These are phyloP conservation scores for Polyporus arcularius DNA, from an alignment of 768 basidiomycete species.

Conservation along the genomic window DNA sequence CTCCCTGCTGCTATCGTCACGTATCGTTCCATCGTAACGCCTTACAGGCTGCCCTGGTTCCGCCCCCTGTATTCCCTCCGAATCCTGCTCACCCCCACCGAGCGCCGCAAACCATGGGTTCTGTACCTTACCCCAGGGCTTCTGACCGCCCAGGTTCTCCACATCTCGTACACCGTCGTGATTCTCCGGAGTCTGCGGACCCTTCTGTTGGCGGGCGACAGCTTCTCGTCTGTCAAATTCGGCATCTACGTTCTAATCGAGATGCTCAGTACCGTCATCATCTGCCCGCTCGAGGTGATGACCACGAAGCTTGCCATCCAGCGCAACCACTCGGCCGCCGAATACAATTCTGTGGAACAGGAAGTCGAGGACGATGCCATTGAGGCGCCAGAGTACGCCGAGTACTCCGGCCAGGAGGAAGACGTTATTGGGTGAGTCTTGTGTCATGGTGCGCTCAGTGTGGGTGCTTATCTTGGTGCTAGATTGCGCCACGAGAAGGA, in stretches of 20 bases:
- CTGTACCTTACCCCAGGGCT: conserved; percentile 79
- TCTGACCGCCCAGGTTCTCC: conserved; percentile 43
- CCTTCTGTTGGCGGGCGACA: conserved; percentile 58
- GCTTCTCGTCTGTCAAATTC: conserved; percentile 52
- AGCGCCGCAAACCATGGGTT: conserved; percentile 76
- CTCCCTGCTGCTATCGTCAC: conserved; percentile 74
- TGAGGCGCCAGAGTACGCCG: conserved; percentile 62
- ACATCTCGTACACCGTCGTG: conserved; percentile 47
- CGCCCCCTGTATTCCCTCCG: conserved; percentile 59
- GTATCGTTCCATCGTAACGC: conserved; percentile 85
- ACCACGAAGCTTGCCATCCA: conserved; percentile 79
- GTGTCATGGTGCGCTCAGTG: background rate
- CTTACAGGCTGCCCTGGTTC: conserved; percentile 71
- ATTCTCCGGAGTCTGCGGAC: conserved; percentile 45
- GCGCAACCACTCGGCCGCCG: conserved; percentile 76
- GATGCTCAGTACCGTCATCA: conserved; percentile 53
- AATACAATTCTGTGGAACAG: conserved; percentile 73
- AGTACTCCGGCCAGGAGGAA: conserved; percentile 71
- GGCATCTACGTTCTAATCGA: conserved; percentile 59
- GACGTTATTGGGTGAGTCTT: conserved; percentile 78
- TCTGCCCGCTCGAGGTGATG: conserved; percentile 82
- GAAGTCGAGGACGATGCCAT: conserved; percentile 70
- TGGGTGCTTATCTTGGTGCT: conserved; percentile 1
- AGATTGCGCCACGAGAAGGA: conserved; percentile 78
- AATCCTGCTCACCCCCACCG: conserved; percentile 77